Base-by-base conservation (phyloP, 2,329 filamentous ascomycete genomes). In the Rhynchosporium agropyri region DNA sequence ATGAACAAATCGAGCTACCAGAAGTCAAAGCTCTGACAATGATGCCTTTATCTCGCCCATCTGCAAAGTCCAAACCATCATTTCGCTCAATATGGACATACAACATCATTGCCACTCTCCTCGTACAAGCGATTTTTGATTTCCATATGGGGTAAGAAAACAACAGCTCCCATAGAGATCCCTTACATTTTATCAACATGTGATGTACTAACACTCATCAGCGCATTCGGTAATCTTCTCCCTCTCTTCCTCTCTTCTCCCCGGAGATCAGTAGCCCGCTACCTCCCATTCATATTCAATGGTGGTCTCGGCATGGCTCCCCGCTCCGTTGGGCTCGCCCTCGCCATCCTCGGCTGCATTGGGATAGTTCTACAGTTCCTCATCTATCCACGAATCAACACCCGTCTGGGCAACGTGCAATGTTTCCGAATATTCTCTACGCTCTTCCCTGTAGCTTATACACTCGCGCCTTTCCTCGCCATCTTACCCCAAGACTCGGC, bases 401-500 rank as follows among this genome's bases (percentile, higher is more conserved):
- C 56, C 45, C 56, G 56, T 13, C 56, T 58, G 3, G 56, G 56
- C 8, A 58, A 49, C 43, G 43, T 58, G 15, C 56, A 50, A 36
- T 58, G 43, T 33, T 58, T 58, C 45, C 56, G 45, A 2, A 20
- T 49, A 13, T 58, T 58, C 56, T 42, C 33, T 7, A 43, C 53
- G 12, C 58, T 60, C 46, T 60, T 53, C 48, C 58, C 58, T 7
- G 31, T 60, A 15, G 49, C 58, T 12, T 60, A 60, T 38, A 33
- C 31, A 1, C 10, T 45, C 48, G 49, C 58, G 6, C 56, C 56
- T 10, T 58, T 49, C 33, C 45, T 58, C 6, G 56, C 56, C 20
- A 33, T 58, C 33, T 15, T 58, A 3, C 56, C 56, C 3, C 28
- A 33, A 9, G 45, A 38, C 9, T 40, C 56, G 10, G 29, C 56